Evolutionary conservation across 148 eudicot genomes (phyloP), one percentile per base, ranked within the genome.

Genomic region (Cornus controversa): DNA sequence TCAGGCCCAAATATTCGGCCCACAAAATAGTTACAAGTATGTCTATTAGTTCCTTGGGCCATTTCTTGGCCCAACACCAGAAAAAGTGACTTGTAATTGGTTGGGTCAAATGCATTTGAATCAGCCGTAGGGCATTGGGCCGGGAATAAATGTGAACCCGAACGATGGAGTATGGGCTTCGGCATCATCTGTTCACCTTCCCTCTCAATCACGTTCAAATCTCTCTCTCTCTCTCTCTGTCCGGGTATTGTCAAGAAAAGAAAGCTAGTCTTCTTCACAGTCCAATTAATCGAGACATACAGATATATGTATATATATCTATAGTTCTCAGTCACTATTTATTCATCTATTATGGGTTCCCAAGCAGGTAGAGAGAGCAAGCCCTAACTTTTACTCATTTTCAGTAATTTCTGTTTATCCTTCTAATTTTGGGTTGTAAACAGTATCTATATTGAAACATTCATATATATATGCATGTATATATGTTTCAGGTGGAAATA

Each of bases 401-500:
- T 26, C 70, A 10, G 3, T 40, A 18, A 8, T 26, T 37, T 29
- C 5, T 0, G 20, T 34, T 63, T 31, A 18, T 60, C 20, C 8
- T 18, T 60, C 11, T 16, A 54, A 54, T 54, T 54, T 14, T 18
- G 20, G 62, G n/a, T n/a, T n/a, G 11, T 57, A 4, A 9, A 60
- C 20, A 40, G 45, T 40, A 40, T 40, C 45, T 0, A 54, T 20
- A 0, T 54, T 54, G 18, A 16, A 20, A 13, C 7, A 14, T 27
- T 54, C 13, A 24, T 25, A 42, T 28, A 20, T 54, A n/a, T 23
- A 40, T 36, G 28, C 4, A 0, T 15, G 13, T 70, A 4, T 15
- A 40, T 16, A 15, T 24, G 8, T 57, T 72, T 42, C 66, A 63
- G 78, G 76, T 68, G 75, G 72, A 70, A 79, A 64, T 27, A 71